A percentile compares a stretch with the other conserved stretches of the same genome.
Evolutionary conservation across 371 early-diverging fungal genomes (phyloP).

Genomic region (Agmasoma carcini): DNA sequence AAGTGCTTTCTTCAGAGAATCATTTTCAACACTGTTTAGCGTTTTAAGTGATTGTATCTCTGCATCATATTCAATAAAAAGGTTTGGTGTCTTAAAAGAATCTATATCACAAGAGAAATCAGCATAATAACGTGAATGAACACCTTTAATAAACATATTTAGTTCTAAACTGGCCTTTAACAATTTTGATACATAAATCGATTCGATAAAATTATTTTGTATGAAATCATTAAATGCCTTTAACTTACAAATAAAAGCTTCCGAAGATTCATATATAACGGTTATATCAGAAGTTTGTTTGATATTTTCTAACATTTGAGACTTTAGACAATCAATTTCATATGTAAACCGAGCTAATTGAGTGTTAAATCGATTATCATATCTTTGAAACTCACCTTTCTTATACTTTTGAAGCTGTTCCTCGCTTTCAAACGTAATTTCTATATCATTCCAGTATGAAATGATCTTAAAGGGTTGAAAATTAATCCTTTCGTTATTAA

Average conservation of each 20-base stretch:
- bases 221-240: constrained; percentile 10
- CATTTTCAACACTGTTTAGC: not conserved
- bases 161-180: not conserved
- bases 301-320: not conserved
- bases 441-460: constrained; percentile 33
- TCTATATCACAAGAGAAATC: not conserved
- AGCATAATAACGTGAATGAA: not conserved
- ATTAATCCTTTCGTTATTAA: constrained; percentile 17
- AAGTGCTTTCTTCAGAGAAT: not conserved
- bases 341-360: constrained; percentile 1
- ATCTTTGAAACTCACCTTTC: not conserved
- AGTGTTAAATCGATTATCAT: constrained; percentile 15
- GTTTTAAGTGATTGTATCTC: not conserved
- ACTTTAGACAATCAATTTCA: constrained; percentile 7
- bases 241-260: not conserved
- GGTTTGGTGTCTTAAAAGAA: not conserved
- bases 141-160: not conserved
- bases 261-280: not conserved
- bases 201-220: constrained; percentile 31
- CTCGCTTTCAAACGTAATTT: constrained; percentile 13
- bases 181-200: constrained; percentile 11
- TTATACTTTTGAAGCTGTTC: not conserved
- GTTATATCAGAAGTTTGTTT: constrained; percentile 1
- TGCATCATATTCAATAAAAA: not conserved
- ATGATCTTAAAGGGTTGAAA: constrained; percentile 2